Evolutionary conservation across 2,329 filamentous ascomycete genomes (phyloP), one percentile per base, ranked within the genome.

Genomic region (Aureobasidium sp.): DNA sequence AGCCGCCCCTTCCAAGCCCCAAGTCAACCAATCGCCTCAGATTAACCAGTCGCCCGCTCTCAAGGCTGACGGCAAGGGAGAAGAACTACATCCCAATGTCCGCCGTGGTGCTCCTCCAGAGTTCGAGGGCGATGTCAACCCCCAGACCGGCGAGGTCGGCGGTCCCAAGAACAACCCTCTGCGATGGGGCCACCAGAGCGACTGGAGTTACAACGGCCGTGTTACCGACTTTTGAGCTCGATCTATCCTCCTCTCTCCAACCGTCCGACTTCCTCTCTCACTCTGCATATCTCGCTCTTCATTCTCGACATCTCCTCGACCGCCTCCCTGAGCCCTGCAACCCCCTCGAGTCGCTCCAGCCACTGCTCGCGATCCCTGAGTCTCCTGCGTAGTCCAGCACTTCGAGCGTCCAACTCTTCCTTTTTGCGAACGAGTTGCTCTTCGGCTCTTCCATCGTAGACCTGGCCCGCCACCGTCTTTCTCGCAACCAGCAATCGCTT

Each of bases 151-250:
- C 27, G 94, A 99, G 80, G 85, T 97, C 12, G 94, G 94, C 6
- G 94, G 94, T 0, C 94, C 94, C 6, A 99, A 97, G 85, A 97
- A 96, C 72, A 93, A 99, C 76, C 94, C 94, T 57, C 72, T 97
- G 72, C 79, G 92, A 69, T 97, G 93, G 93, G 91, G 91, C 0
- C 79, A 82, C 20, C 73, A 70, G 0, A 87, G 90, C 0, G 87
- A 89, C 73, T 99, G 92, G 88, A 97, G 91, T 74, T 99, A 90
- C 75, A 97, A 97, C 75, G 94, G 94, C 51, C 81, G 93, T 66
- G 92, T 95, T 61, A 97, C 93, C 27, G 94, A 99, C 76, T 99
- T 99, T 64, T 85, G 70, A 78, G 55, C 25, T 37, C 25, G 1
- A 12, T 8, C 36, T 61, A 61, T 7, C 6, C 57, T 12, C 48